A percentile compares a stretch with the other conserved stretches of the same genome.
Conservation (phyloP, 305 asterid species). For the Solanum hybrid region DNA sequence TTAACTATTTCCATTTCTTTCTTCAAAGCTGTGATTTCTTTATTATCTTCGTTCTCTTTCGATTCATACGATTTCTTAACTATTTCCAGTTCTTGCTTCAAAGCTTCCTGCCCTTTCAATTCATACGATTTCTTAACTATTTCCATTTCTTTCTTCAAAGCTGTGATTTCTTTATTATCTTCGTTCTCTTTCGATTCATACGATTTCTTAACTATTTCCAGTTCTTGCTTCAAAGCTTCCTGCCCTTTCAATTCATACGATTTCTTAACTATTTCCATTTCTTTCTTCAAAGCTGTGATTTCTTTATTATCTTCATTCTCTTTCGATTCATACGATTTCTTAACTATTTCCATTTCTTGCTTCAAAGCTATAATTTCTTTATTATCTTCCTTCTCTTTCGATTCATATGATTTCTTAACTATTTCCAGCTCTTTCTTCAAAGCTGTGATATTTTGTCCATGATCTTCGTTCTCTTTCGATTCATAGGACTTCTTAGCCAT, state of each 20-base stretch:
- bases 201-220: slow-evolving; percentile 10
- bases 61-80: slow-evolving; percentile 22
- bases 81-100: slow-evolving; percentile 17
- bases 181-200: slow-evolving; percentile 34
- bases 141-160: slow-evolving; percentile 20
- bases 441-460: slow-evolving; percentile 15
- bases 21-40: slow-evolving; percentile 32
- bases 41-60: slow-evolving; percentile 29
- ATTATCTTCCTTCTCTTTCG: slow-evolving; percentile 32
- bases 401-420: slow-evolving; percentile 23
- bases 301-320: slow-evolving; percentile 30
- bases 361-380: slow-evolving; percentile 29
- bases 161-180: slow-evolving; percentile 20
- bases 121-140: slow-evolving; percentile 20
- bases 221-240: slow-evolving; percentile 22
- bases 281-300: slow-evolving; percentile 27
- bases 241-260: slow-evolving; percentile 35
- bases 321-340: slow-evolving; percentile 26
- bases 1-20: slow-evolving; percentile 4
- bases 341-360: slow-evolving; percentile 8
- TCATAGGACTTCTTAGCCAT: slow-evolving; percentile 19
- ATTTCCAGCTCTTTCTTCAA: slow-evolving; percentile 30
- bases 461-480: slow-evolving; percentile 16
- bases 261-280: slow-evolving; percentile 7
- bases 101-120: slow-evolving; percentile 31